Percentiles rank a stretch among this genome's conserved stretches.
These are phyloP conservation scores for Fusarium nodosum DNA, from an alignment of 2,329 filamentous ascomycete genomes.

Conservation along the genomic window DNA sequence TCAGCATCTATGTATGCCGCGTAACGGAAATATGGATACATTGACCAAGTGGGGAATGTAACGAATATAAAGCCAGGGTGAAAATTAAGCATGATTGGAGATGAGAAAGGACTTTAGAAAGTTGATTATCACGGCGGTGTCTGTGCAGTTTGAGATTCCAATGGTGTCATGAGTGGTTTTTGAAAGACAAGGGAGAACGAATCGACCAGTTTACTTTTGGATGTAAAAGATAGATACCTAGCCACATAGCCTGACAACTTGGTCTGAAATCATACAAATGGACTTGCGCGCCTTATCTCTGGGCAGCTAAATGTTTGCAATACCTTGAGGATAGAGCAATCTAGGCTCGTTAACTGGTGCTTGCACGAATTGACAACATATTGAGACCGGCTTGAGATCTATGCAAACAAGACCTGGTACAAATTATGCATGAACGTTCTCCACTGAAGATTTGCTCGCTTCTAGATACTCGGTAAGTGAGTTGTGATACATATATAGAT, in stretches of 20 bases:
- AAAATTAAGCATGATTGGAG: conserved; percentile 31
- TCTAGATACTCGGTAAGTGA: conserved; percentile 23
- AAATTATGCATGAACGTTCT: conserved; percentile 6
- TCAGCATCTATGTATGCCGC: conserved; percentile 38
- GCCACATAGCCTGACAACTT: not conserved
- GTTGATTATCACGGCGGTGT: conserved; percentile 8
- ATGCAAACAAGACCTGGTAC: conserved; percentile 18
- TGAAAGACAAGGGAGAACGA: not conserved
- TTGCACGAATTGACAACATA: not conserved
- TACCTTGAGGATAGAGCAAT: not conserved
- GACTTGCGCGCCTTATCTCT: not conserved
- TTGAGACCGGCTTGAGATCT: not conserved
- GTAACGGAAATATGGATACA: conserved; percentile 26
- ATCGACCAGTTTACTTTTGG: not conserved
- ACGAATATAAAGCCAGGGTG: conserved; percentile 18
- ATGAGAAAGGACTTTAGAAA: not conserved
- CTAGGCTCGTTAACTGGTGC: not conserved
- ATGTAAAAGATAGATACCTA: not conserved
- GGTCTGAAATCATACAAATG: not conserved
- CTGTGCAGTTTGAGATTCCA: not conserved
- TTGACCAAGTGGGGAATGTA: conserved; percentile 20
- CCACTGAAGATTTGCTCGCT: conserved; percentile 20
- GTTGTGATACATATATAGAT: conserved; percentile 26
- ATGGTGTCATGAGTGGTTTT: not conserved
- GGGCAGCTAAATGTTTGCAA: too few relatives aligned